Base-by-base conservation (phyloP, 1,284 basidiomycete species). In the Porodaedalea pini region DNA sequence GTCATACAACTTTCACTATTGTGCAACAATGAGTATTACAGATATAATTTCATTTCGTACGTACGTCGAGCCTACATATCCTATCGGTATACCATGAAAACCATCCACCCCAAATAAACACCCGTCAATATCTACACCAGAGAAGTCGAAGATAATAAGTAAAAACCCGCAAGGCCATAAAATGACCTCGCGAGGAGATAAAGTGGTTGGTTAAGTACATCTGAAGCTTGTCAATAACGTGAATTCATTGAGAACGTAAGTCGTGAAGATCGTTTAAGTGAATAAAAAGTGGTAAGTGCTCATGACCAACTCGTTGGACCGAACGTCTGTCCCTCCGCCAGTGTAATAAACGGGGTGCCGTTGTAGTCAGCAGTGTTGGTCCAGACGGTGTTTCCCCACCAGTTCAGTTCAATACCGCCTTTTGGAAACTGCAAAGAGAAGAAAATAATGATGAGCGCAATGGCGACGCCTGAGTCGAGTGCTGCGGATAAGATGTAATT, bases 311-410 rank as follows among this genome's bases (percentile, higher is more conserved):
- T 73, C 37, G 71, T 67, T 2, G 82, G 82, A 11, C 88, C 87
- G 61, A 90, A 83, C 0, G 70, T 78, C 51, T 75, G 67, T 34
- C 76, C 77, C 2, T 73, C 69, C 7, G 75, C 69, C 31, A 81
- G 60, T 2, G 71, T 62, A 51, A 70, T 70, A 49, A 84, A 69
- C 0, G 88, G 80, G 29, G 76, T 73, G 52, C 83, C 85, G 44
- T 77, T 69, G 2, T 77, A 79, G 66, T 87, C 85, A 8, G 80
- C 81, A 13, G 82, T 88, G 31, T 82, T 78, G 56, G 72, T 66
- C 77, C 81, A 85, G 10, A 79, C 80, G 57, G 70, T 77, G 71
- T 90, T 91, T 5, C 88, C 88, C 88, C 88, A 90, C 88, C 81
- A 78, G 48, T 64, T 58, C 31, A 76, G 43, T 17, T 56, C 45